Evolutionary conservation across 2,329 filamentous ascomycete species (phyloP).

Genomic region (Botrytis medusae): DNA sequence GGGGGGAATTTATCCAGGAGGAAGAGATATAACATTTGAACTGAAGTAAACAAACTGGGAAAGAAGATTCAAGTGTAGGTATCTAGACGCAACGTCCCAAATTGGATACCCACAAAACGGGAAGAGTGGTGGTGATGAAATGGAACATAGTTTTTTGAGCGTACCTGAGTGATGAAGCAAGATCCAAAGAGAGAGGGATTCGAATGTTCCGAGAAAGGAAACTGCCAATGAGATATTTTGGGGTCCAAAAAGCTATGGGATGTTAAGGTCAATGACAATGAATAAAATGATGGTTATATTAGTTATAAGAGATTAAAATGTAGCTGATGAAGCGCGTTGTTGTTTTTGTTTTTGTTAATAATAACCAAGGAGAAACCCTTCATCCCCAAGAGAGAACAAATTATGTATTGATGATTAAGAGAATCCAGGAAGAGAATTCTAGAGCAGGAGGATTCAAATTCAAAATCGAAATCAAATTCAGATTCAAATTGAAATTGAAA

Average conservation of each 20-base stretch:
- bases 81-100: background rate
- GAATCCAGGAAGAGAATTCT: background rate
- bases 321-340: background rate
- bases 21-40: background rate
- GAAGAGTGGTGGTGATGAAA: slow-evolving; percentile 5
- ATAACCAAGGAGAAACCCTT: slow-evolving; percentile 1
- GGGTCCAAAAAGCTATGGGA: background rate
- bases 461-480: background rate
- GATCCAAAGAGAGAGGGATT: slow-evolving; percentile 10
- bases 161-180: slow-evolving; percentile 13
- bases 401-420: no score
- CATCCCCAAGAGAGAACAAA: background rate
- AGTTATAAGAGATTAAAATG: slow-evolving; percentile 1
- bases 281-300: background rate
- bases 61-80: background rate
- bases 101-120: slow-evolving; percentile 7
- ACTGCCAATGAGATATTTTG: background rate
- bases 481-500: background rate
- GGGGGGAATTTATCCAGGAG: background rate
- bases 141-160: slow-evolving; percentile 3
- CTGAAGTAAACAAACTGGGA: background rate
- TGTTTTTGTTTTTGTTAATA: background rate
- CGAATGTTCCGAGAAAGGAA: background rate
- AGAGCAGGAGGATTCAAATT: background rate
- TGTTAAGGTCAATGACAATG: background rate